Evolutionary conservation across 2,329 filamentous ascomycete genomes (phyloP), one percentile per base, ranked within the genome.

Genomic region (Apiospora phragmitis): DNA sequence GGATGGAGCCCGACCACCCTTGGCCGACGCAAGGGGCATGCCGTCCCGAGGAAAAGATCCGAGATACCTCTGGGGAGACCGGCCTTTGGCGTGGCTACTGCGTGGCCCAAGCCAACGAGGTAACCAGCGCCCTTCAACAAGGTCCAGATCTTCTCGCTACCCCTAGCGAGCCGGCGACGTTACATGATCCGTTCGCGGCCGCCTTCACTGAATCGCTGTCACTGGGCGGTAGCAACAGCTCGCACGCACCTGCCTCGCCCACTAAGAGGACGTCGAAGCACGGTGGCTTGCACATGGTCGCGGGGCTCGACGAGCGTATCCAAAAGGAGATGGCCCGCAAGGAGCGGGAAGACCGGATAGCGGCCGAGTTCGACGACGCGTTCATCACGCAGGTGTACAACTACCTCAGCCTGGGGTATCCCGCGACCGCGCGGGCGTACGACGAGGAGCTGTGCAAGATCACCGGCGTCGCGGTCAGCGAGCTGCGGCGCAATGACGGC

Each of bases 381-480:
- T 97, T 98, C 79, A 90, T 98, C 70, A 97, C 95, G 0, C 95
- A 98, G 81, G 95, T 98, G 9, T 98, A 97, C 86, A 98, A 98
- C 81, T 98, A 98, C 81, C 87, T 98, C 21, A 97, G 94, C 0
- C 87, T 98, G 6, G 95, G 95, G 6, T 98, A 98, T 80, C 95
- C 95, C 3, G 91, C 93, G 43, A 90, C 94, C 77, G 95, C 95
- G 14, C 90, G 92, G 29, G 88, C 89, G 47, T 98, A 93, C 77
- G 95, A 98, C 78, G 88, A 91, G 14, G 95, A 98, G 83, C 85
- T 98, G 26, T 90, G 91, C 75, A 94, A 93, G 79, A 97, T 98
- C 70, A 93, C 91, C 42, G 86, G 88, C 12, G 90, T 97, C 8
- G 79, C 88, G 0, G 78, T 95, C 9, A 84, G 87, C 3, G 92